Base-by-base conservation (phyloP, 371 early-diverging fungal genomes). In the Saksenaea oblongispora region DNA sequence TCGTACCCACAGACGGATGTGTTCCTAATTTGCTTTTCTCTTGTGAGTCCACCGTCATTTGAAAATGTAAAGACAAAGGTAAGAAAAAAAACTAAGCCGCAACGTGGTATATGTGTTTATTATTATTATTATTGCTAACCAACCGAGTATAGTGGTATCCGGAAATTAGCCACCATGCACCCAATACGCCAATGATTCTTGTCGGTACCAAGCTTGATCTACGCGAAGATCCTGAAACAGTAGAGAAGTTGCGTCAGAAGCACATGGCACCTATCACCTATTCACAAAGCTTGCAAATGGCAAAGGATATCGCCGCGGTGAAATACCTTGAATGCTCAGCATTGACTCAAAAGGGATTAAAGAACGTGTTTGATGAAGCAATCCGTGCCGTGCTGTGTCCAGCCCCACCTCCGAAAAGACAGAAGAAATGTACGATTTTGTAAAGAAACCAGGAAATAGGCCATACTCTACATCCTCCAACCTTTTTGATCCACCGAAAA, bases 181-280 rank as follows among this genome's bases (percentile, higher is more conserved):
- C 98, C 62, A 91, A 92, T 73, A 89, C 93, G 44, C 99, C 99
- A 18, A 90, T 92, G 62, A 94, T 99, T 68, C 89, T 99, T 22
- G 98, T 99, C 22, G 98, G 98, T n/a, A 98, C 98, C 61, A 99
- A 99, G 83, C 86, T 94, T 54, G 99, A 99, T 91, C 83, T 97
- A 71, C 93, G 98, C 64, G 96, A 97, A 76, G 97, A 97, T 76
- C 78, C 78, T 26, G 91, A 93, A 27, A 95, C 94, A 13, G 83
- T 95, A 53, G 94, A 93, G 59, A 91, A 92, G 83, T 86, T 97
- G 59, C 81, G 83, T 58, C 88, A 91, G 67, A 94, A 94, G 85
- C 84, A 90, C 53, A 91, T 93, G 95, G 77, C 92, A 54, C 97
- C 96, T 54, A 95, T 97, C 71, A 80, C 92, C 54, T 95, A 92